Evolutionary conservation across 1,284 basidiomycete genomes (phyloP), one percentile per base, ranked within the genome.

Genomic region (Coniophora puteana): DNA sequence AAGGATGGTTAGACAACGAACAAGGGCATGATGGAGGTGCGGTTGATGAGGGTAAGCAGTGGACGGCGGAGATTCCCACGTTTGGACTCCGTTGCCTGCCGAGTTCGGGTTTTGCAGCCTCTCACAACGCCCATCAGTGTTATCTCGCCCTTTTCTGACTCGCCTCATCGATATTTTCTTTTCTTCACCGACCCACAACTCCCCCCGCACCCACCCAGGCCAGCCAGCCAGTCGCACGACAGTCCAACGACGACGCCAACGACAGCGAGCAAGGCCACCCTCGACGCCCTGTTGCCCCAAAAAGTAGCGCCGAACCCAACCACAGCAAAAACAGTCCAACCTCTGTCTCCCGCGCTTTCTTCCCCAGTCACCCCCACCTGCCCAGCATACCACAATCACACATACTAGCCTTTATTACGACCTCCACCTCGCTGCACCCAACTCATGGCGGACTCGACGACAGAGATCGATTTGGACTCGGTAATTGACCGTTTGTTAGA

Each of bases 391-490:
- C 44, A 44, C 47, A 38, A 40, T 42, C 46, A 27, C 45, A 49
- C 39, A 44, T 52, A 29, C 47, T 54, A 45, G 14, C 38, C 38
- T 43, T 27, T 41, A 45, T 23, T 38, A 49, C 51, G 44, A 41
- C 47, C 22, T 30, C 21, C 32, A 28, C 36, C 24, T n/a, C n/a
- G n/a, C n/a, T n/a, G 24, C 29, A 25, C 20, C 17, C 25, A 12
- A 28, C 29, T 40, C 40, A 80, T 80, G 78, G 75, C 80, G 56
- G 81, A 83, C 57, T 67, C 78, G 48, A 67, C 74, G 51, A 83
- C 83, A 59, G 93, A 95, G 66, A 93, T 96, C 68, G 93, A 96
- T 78, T 80, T 97, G 52, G 93, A 97, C 75, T 94, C 92, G 67
- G 91, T 96, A 74, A 96, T 97, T 63, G 93, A 96, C 83, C 80